Evolutionary conservation across 2,329 filamentous ascomycete species (phyloP).

Genomic region (Fusarium illudens): DNA sequence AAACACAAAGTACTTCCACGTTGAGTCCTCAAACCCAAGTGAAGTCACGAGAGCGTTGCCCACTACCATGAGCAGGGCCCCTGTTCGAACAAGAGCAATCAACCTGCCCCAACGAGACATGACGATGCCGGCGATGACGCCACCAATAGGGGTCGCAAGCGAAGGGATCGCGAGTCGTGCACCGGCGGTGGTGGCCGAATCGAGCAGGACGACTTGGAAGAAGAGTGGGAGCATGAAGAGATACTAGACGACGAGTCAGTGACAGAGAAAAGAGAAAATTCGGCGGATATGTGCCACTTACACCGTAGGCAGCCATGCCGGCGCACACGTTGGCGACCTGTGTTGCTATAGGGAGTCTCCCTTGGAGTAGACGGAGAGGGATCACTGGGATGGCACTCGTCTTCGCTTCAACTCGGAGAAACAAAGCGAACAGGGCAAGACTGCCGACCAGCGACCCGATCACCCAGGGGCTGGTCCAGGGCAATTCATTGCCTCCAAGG

Average conservation of each 20-base stretch:
- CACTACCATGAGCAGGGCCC: conserved; percentile 60
- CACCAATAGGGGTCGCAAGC: conserved; percentile 65
- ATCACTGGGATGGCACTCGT: conserved; percentile 63
- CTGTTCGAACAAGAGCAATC: conserved; percentile 60
- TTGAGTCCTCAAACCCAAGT: conserved; percentile 58
- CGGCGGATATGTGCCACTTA: conserved; percentile 48
- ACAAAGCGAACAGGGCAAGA: conserved; percentile 52
- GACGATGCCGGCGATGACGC: conserved; percentile 63
- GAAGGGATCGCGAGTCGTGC: conserved; percentile 71
- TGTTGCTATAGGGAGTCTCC: conserved; percentile 61
- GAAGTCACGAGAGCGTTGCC: conserved; percentile 63
- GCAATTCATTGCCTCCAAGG: conserved; percentile 63
- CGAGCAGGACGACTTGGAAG: conserved; percentile 72
- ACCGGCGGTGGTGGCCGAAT: conserved; percentile 70
- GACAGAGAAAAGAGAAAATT: too few species aligned
- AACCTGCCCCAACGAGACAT: conserved; percentile 66
- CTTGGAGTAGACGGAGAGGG: conserved; percentile 64
- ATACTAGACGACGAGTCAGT: conserved; percentile 53
- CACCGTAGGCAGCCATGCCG: conserved; percentile 69
- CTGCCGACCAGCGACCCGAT: conserved; percentile 56
- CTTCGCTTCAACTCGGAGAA: conserved; percentile 58
- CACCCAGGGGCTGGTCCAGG: conserved; percentile 61
- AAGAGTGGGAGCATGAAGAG: conserved; percentile 76
- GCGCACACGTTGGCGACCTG: conserved; percentile 68
- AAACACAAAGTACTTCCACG: conserved; percentile 64